phyloP scores from a whole-genome alignment of 2,329 filamentous ascomycete genomes.

The Aureobasidium subglaciale region DNA sequence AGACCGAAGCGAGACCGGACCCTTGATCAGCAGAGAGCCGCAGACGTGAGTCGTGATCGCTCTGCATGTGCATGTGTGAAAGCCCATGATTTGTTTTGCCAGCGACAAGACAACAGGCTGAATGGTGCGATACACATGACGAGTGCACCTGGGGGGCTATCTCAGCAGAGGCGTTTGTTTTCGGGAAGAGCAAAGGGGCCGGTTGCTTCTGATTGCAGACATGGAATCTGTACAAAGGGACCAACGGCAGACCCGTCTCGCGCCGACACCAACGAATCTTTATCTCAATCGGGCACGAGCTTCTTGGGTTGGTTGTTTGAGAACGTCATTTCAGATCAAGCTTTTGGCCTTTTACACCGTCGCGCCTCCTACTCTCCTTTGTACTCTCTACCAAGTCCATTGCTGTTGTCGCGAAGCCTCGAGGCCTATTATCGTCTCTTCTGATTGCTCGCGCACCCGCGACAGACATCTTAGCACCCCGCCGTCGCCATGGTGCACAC shows the following conservation, averaged over 20 bases:
- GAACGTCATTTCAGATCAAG: slow-evolving; percentile 8
- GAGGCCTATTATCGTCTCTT: neutral
- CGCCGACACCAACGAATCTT: slow-evolving; percentile 8
- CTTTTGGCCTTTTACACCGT: slow-evolving; percentile 10
- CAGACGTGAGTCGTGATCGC: slow-evolving; percentile 3
- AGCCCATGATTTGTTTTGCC: neutral
- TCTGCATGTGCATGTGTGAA: neutral
- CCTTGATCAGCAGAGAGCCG: slow-evolving; percentile 6
- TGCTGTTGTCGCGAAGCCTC: neutral
- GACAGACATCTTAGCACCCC: neutral
- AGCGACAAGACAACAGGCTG: neutral
- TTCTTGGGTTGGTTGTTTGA: slow-evolving; percentile 8
- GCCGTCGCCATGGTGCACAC: slow-evolving; percentile 16
- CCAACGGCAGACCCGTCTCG: slow-evolving; percentile 1
- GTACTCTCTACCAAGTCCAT: neutral
- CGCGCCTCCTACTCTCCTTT: slow-evolving; percentile 3
- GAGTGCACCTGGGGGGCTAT: neutral
- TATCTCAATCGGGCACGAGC: slow-evolving; percentile 11
- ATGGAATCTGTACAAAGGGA: too few relatives aligned
- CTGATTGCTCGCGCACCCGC: neutral
- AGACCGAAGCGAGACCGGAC: slow-evolving; percentile 1
- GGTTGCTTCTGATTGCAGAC: neutral
- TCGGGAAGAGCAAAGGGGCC: neutral
- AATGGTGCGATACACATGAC: neutral
- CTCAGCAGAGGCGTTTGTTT: neutral